Evolutionary conservation across 805 yeast genomes (phyloP).

Genomic region (Kuraishia hungarica): DNA sequence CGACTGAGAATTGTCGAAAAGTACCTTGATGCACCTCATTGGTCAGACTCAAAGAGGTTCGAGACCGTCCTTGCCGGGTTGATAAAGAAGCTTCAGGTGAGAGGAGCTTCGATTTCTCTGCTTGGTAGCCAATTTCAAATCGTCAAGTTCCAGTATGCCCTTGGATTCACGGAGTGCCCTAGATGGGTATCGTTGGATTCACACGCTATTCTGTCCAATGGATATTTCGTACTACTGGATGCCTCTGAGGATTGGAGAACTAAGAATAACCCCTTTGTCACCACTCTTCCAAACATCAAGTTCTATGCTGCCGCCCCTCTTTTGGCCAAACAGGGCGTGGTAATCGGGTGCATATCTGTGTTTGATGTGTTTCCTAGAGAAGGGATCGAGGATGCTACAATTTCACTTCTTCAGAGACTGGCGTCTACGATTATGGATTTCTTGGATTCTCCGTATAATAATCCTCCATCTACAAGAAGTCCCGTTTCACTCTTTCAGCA

Average conservation of each 20-base stretch:
- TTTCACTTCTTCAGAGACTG: slow-evolving; percentile 26
- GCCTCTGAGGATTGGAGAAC: slow-evolving; percentile 69
- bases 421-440: slow-evolving; percentile 33
- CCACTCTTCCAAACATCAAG: slow-evolving; percentile 46
- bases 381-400: slow-evolving; percentile 24
- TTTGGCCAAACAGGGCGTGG: slow-evolving; percentile 26
- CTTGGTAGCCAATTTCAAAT: slow-evolving; percentile 38
- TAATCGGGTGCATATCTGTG: slow-evolving; percentile 51
- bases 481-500: slow-evolving; percentile 18
- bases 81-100: slow-evolving; percentile 31
- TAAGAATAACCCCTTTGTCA: slow-evolving; percentile 51
- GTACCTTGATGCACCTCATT: slow-evolving; percentile 32
- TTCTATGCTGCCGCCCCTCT: slow-evolving; percentile 65
- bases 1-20: slow-evolving; percentile 35
- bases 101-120: slow-evolving; percentile 54
- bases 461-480: no score
- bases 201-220: slow-evolving; percentile 55
- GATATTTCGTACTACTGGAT: slow-evolving; percentile 45
- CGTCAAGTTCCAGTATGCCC: slow-evolving; percentile 39
- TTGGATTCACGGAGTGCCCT: slow-evolving; percentile 42
- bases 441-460: slow-evolving; percentile 25
- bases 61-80: slow-evolving; percentile 28
- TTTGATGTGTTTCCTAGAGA: slow-evolving; percentile 40
- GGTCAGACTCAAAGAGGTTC: slow-evolving; percentile 36
- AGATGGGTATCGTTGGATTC: slow-evolving; percentile 56